Evolutionary conservation across 2,329 filamentous ascomycete genomes (phyloP), one percentile per base, ranked within the genome.

Genomic region (Colletotrichum spaethianum): DNA sequence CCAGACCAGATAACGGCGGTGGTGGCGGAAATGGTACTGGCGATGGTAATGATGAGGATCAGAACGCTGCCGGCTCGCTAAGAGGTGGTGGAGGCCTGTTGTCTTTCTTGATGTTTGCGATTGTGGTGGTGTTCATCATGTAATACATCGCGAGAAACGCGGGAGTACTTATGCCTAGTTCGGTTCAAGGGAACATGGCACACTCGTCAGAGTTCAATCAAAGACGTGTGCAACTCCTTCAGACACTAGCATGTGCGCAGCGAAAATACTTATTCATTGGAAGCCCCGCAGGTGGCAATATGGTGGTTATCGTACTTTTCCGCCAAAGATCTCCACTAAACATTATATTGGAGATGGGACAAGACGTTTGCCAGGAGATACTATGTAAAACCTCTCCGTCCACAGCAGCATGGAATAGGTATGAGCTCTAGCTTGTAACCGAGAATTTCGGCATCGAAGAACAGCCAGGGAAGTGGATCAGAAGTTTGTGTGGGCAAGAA

Each of bases 41-140:
- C 1, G 50, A 40, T 12, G 48, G 28, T 0, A 31, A 20, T 9
- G 48, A 52, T 3, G 44, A 53, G 2, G 66, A 73, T 4, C 42
- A 61, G 28, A 73, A 65, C 38, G 61, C 55, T 42, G 73, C 73
- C 9, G 70, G 63, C 6, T 55, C 53, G 2, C 18, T 60, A 20
- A 38, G 26, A 2, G 56, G 3, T 7, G n/a, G 61, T 6, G 63
- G 53, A 36, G 14, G 53, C 8, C 31, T 66, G 9, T n/a, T 70
- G 44, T 44, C 53, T 31, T 31, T 55, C 23, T 31, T 65, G 8
- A 46, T 55, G 12, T 28, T 60, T 6, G 38, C 60, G 23, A 36
- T 40, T 9, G 50, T 23, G 20, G 44, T 62, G 5, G 36, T 28
- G 31, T 33, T 60, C 4, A 20, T 31, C 4, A 28, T 44, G 56